Conservation (phyloP, 352 stramenopile genomes). For the Phytopythium vexans region DNA sequence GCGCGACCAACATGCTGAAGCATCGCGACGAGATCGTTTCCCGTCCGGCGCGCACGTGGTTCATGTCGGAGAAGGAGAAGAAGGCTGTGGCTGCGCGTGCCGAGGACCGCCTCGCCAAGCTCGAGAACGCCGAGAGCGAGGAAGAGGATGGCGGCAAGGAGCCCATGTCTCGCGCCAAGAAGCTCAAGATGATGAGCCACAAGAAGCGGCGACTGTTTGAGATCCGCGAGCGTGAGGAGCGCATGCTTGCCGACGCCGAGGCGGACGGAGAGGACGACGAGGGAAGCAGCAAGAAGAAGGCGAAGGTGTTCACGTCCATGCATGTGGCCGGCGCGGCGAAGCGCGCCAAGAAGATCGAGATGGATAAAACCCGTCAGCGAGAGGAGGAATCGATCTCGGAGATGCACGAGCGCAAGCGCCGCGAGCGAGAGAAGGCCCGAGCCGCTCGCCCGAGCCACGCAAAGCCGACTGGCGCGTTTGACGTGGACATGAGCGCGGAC, state of each 20-base stretch:
- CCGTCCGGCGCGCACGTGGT: conserved; percentile 90
- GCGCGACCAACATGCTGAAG: conserved; percentile 87
- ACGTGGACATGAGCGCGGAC: conserved; percentile 63
- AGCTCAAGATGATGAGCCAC: conserved; percentile 85
- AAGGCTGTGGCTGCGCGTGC: conserved; percentile 71
- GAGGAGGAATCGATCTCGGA: conserved; percentile 81
- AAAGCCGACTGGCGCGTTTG: conserved; percentile 43
- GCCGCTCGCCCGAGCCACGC: conserved; percentile 53
- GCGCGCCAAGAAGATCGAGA: conserved; percentile 74
- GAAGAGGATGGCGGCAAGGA: conserved; percentile 25
- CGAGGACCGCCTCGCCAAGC: conserved; percentile 50
- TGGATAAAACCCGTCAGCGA: conserved; percentile 45
- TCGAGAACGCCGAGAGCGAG: conserved; percentile 33
- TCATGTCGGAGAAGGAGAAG: conserved; percentile 90
- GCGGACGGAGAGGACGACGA: conserved; percentile 37
- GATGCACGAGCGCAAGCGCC: conserved; percentile 72
- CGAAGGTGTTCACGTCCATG: conserved; percentile 79
- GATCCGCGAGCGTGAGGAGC: conserved; percentile 80
- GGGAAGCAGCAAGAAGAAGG: conserved; percentile 33
- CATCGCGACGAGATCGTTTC: conserved; percentile 90
- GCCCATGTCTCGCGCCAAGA: conserved; percentile 57
- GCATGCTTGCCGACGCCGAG: conserved; percentile 62
- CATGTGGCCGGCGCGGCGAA: conserved; percentile 77
- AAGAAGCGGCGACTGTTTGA: conserved; percentile 85
- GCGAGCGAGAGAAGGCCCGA: conserved; percentile 73